Base-by-base conservation (phyloP, 2,329 filamentous ascomycete species). In the Monilinia fructigena region DNA sequence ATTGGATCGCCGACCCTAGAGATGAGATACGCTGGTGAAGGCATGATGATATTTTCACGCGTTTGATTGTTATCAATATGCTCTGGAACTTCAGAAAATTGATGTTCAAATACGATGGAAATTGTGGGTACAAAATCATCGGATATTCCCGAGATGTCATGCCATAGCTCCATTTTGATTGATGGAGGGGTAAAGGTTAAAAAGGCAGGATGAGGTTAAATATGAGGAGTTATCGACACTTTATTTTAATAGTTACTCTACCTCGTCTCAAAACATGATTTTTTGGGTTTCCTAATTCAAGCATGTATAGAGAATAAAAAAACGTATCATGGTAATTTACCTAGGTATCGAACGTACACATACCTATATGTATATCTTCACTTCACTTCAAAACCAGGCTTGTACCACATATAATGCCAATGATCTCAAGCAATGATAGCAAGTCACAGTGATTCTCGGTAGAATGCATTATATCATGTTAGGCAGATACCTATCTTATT, bases 1-100 rank as follows among this genome's bases (percentile, higher is more conserved):
- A 86, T 65, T 42, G 84, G 84, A 72, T 86, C 84, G 7, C 77
- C 79, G 68, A 81, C 70, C 74, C 82, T 84, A 55, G 74, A 75
- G 35, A 76, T 75, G 42, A 76, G 67, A 66, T 76, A 69, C 3
- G 70, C 66, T 65, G 75, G 71, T 48, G 74, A 56, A 61, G 75
- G 71, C 75, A 76, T 76, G 28, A 66, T 63, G 56, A n/a, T 63
- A 3, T 8, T 1, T 20, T 7, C 7, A n/a, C 20, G 10, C 11
- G 20, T 35, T 35, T 35, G 31, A 6, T 8, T 35, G 5, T 35
- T 35, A 35, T 35, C 31, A 35, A 35, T 35, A 8, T 35, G 5
- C 31, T 35, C 5, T 55, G 42, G 42, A 31, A 31, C 14, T 20
- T 35, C 35, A 6, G 55, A 45, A 54, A 63, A 48, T 38, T 63